Conservation (phyloP, 495 filamentous ascomycete species). For the Choiromyces venosus region DNA sequence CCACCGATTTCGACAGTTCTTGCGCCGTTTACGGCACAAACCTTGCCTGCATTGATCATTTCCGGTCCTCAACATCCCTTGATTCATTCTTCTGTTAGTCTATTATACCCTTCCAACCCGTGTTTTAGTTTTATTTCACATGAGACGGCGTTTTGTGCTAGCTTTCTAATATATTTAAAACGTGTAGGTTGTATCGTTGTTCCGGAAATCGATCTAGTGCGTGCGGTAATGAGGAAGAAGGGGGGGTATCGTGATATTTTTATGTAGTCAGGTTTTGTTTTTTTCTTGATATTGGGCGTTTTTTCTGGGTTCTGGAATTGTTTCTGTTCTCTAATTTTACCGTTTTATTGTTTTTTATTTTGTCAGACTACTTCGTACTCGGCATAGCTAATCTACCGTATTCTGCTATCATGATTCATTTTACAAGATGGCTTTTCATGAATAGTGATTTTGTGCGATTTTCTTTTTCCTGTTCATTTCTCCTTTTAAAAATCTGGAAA, state of each 20-base stretch:
- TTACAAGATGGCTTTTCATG: not conserved
- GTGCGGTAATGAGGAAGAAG: too few species aligned
- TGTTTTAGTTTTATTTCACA: too few species aligned
- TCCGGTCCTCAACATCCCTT: too few species aligned
- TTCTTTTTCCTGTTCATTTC: not conserved
- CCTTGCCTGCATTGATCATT: not conserved
- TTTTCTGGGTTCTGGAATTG: not conserved
- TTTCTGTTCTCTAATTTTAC: not conserved
- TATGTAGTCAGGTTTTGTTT: too few species aligned
- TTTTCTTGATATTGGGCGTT: not conserved
- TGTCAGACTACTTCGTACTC: not conserved
- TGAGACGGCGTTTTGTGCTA: too few species aligned
- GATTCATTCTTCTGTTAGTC: not conserved
- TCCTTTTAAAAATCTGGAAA: too few species aligned
- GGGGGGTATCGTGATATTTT: too few species aligned
- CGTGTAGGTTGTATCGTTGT: too few species aligned
- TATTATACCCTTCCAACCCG: not conserved
- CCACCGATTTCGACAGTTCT: not conserved
- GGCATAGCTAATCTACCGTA: not conserved
- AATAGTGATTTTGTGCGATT: not conserved
- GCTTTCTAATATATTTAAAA: too few species aligned
- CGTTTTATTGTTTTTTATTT: not conserved
- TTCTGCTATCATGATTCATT: not conserved
- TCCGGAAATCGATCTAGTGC: too few species aligned
- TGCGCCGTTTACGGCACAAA: not conserved